These are phyloP conservation scores for Suhomyces wounanorum DNA, from an alignment of 1,139 yeast species.

Conservation along the genomic window DNA sequence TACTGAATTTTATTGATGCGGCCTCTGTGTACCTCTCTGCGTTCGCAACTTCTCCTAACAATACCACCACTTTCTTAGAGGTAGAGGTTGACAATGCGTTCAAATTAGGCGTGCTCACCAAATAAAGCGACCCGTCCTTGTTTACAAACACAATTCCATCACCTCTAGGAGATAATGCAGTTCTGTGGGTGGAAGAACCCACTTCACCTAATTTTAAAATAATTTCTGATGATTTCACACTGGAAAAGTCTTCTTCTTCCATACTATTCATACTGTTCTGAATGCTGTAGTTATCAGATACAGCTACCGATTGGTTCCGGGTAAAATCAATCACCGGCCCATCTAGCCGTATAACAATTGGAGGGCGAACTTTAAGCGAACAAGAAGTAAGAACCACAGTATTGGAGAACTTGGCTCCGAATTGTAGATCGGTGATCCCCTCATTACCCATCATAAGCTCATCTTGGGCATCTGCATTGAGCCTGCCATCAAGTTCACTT, in stretches of 20 bases:
- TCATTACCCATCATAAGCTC: slow-evolving; percentile 65
- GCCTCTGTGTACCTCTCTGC: slow-evolving; percentile 70
- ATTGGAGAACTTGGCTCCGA: slow-evolving; percentile 44
- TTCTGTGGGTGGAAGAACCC: slow-evolving; percentile 75
- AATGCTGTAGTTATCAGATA: slow-evolving; percentile 17
- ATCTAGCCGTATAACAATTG: slow-evolving; percentile 38
- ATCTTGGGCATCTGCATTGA: slow-evolving; percentile 23
- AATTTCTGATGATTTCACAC: slow-evolving; percentile 35
- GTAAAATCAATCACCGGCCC: slow-evolving; percentile 36
- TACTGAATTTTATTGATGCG: slow-evolving; percentile 73
- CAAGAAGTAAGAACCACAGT: slow-evolving; percentile 41
- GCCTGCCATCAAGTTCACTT: slow-evolving; percentile 19
- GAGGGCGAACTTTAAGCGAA: slow-evolving; percentile 40
- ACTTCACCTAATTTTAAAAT: slow-evolving; percentile 65
- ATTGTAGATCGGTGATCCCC: slow-evolving; percentile 82
- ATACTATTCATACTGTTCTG: slow-evolving; percentile 19
- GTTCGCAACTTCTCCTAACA: slow-evolving; percentile 75
- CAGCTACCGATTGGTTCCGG: slow-evolving; percentile 7
- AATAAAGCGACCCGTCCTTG: slow-evolving; percentile 71
- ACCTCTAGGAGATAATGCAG: slow-evolving; percentile 80
- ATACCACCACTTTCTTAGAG: slow-evolving; percentile 55
- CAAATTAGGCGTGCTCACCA: slow-evolving; percentile 65
- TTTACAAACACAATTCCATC: slow-evolving; percentile 82
- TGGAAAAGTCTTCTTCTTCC: slow-evolving; percentile 22
- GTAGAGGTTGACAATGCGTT: slow-evolving; percentile 26